Evolutionary conservation across 2,329 filamentous ascomycete genomes (phyloP).

Genomic region (Hymenoscyphus fructigenus): DNA sequence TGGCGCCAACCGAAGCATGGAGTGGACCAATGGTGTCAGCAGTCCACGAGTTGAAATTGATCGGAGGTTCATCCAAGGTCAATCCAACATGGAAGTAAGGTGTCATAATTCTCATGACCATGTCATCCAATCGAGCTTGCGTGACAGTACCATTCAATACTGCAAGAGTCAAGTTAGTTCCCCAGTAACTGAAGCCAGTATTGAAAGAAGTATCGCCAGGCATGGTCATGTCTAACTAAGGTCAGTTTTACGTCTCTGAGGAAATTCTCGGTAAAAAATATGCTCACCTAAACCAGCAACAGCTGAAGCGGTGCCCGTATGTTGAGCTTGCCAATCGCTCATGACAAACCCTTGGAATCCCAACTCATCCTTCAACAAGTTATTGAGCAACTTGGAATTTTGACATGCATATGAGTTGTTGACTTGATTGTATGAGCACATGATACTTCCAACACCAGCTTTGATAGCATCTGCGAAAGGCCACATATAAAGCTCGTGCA

Average conservation of each 20-base stretch:
- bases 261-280: too few species aligned
- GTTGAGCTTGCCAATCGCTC: conserved; percentile 79
- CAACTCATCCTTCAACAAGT: conserved; percentile 74
- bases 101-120: conserved; percentile 80
- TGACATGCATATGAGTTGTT: conserved; percentile 82
- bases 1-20: conserved; percentile 61
- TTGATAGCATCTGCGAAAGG: conserved; percentile 59
- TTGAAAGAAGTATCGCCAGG: conserved; percentile 79
- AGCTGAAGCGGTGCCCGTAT: conserved; percentile 64
- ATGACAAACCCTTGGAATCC: conserved; percentile 80
- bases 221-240: conserved; percentile 76
- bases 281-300: conserved; percentile 53
- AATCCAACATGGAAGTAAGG: conserved; percentile 66
- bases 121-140: conserved; percentile 85
- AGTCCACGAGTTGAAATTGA: conserved; percentile 91
- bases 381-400: conserved; percentile 74
- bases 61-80: conserved; percentile 45
- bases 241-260: too few species aligned
- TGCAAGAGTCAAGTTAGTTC: conserved; percentile 81
- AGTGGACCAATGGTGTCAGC: conserved; percentile 69
- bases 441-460: conserved; percentile 75
- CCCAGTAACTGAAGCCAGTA: conserved; percentile 65
- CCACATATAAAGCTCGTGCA: conserved; percentile 62
- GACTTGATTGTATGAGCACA: conserved; percentile 82
- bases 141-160: conserved; percentile 88